These are phyloP conservation scores for Angophora floribunda DNA, from an alignment of 345 rosid genomes.

Conservation along the genomic window DNA sequence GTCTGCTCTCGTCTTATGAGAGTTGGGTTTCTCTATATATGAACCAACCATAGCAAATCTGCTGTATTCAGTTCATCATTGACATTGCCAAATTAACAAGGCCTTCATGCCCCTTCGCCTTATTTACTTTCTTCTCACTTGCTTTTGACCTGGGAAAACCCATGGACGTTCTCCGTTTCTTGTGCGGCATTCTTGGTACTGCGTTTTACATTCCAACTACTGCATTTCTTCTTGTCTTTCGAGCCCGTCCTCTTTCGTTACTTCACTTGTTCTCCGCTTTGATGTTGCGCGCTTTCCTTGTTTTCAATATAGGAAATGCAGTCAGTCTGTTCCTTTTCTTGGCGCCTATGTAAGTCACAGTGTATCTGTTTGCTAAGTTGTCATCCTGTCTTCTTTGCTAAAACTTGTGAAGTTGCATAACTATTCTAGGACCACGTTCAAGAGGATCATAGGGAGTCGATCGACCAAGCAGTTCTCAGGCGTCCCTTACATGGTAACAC, in stretches of 20 bases:
- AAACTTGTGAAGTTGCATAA: background rate
- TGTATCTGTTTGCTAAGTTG: background rate
- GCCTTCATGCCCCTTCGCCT: background rate
- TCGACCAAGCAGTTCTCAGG: slow-evolving; percentile 27
- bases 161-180: background rate
- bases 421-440: slow-evolving; percentile 10
- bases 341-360: background rate
- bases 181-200: background rate
- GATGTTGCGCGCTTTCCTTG: background rate
- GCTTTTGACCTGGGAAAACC: background rate
- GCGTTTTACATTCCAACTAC: background rate
- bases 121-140: background rate
- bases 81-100: background rate
- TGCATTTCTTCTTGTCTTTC: background rate
- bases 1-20: background rate
- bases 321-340: background rate
- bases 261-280: background rate
- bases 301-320: background rate
- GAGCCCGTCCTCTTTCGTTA: background rate
- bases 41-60: background rate
- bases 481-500: slow-evolving; percentile 14
- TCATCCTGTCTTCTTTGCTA: background rate
- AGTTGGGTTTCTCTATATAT: background rate
- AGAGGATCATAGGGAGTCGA: slow-evolving; percentile 13
- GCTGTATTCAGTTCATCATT: background rate